Evolutionary conservation across 495 filamentous ascomycete genomes (phyloP), one percentile per base, ranked within the genome.

Genomic region (Apiosordaria backusii): DNA sequence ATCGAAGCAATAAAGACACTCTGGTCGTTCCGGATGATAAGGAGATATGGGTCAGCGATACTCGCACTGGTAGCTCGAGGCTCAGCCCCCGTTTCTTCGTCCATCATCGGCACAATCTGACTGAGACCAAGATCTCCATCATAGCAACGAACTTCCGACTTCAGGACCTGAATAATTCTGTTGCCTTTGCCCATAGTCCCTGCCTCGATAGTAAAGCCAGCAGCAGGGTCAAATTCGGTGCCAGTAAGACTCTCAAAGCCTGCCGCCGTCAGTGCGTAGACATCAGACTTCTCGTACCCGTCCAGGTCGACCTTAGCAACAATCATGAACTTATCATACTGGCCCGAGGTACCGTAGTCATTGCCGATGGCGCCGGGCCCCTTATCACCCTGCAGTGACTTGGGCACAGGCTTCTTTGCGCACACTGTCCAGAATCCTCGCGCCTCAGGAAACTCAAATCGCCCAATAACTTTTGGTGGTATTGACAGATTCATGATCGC

Each of bases 181-280:
- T 82, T 90, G 40, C 87, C 87, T 58, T 83, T 84, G 9, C 89
- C 90, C 66, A 97, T 84, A 6, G 87, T 87, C 29, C 90, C 90
- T 26, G 93, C 88, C 65, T 96, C 89, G 63, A 98, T 80, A 0
- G 93, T 96, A 50, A 86, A 82, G 45, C 92, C 92, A 60, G 87
- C 89, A 68, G 93, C 93, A 5, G 88, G 86, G 65, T 98, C 96
- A 74, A 97, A 97, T 60, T 98, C 95, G 0, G 92, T 88, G 23
- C 84, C 88, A 1, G 78, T 80, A 2, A 89, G 78, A 27, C 88
- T 85, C 75, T 89, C 88, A 67, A 93, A 86, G 6, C 83, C 84
- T 22, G 84, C 84, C 4, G 83, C 78, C 1, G 86, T 88, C 50
- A 90, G 73, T 23, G 81, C 79, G 68, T 90, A 89, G n/a, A 85